Base-by-base conservation (phyloP, 352 stramenopile species). In the Phytophthora cactorum region DNA sequence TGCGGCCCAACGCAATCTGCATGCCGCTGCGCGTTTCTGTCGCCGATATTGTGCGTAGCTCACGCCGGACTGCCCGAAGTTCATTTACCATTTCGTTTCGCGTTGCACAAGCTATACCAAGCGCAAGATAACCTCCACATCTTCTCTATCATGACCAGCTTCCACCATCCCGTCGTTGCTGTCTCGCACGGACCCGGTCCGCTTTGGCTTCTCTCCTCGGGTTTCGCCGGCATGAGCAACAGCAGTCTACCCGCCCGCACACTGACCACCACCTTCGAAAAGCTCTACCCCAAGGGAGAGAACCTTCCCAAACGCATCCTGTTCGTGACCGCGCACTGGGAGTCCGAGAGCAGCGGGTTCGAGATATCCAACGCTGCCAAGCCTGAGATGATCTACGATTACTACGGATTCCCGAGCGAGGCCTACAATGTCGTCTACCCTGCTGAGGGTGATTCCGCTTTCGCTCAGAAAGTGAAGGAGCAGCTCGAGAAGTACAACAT, bases 371-470 rank as follows among this genome's bases (percentile, higher is more conserved):
- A 78, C 34, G 56, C 77, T 7, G 72, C 81, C n/a, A 59, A 70
- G 1, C 84, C 84, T 5, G 53, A 72, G 10, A 80, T 98, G 55
- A 70, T 97, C 34, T 98, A 79, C 74, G 94, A 98, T 77, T 98
- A 98, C 75, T 89, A 86, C 56, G 87, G 87, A 7, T 98, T 98
- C 69, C 89, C 91, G 2, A 38, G 45, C 0, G 75, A 97, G 53
- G 78, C 86, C 4, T 98, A 98, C 73, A 52, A 97, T 12, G 78
- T 93, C 63, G 70, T 83, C 27, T 98, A 98, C 60, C 72, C 79
- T 3, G 88, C 84, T 9, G 83, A 84, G n/a, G 91, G 90, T 7
- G 66, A 88, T 54, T 88, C 89, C 0, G 66, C 57, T 6, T 75
- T 98, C 7, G 90, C 90, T 2, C 31, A 80, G 32, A 65, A 76